A percentile compares a stretch with the other conserved stretches of the same genome.
These are phyloP conservation scores for Colletotrichum sp. DNA, from an alignment of 2,329 filamentous ascomycete species.

Conservation along the genomic window DNA sequence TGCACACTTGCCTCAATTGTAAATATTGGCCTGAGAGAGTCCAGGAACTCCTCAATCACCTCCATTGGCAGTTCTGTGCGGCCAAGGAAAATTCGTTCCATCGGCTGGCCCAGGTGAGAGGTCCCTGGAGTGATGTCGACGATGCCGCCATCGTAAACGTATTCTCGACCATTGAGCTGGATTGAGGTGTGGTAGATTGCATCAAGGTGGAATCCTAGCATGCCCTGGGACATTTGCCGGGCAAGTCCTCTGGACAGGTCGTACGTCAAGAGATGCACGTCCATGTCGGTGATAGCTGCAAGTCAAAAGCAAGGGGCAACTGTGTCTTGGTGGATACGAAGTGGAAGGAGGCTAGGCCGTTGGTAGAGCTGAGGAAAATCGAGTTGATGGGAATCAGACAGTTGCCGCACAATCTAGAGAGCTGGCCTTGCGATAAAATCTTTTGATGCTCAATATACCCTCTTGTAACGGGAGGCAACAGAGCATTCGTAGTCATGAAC, in stretches of 20 bases:
- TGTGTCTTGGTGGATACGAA: background rate
- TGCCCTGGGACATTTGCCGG: conserved; percentile 57
- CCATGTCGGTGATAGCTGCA: conserved; percentile 53
- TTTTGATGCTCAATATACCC: background rate
- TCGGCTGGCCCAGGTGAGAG: conserved; percentile 85
- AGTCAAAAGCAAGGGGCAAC: background rate
- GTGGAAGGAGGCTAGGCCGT: background rate
- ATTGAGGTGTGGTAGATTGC: conserved; percentile 96
- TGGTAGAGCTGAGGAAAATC: background rate
- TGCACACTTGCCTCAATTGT: conserved; percentile 67
- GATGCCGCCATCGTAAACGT: conserved; percentile 88
- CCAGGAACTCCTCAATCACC: conserved; percentile 84
- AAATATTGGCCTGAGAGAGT: conserved; percentile 83
- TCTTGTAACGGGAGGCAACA: conserved; percentile 9
- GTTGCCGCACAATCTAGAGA: background rate
- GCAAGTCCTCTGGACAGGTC: conserved; percentile 73
- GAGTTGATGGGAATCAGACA: background rate
- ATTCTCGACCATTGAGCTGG: conserved; percentile 83
- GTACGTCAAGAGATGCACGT: conserved; percentile 79
- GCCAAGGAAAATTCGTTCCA: conserved; percentile 78
- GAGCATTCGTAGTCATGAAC: conserved; percentile 3
- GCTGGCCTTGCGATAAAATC: background rate
- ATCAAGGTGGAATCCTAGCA: conserved; percentile 72
- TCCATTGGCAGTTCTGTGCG: conserved; percentile 80
- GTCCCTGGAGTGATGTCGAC: conserved; percentile 80